These are phyloP conservation scores for Serpula lacrymans DNA, from an alignment of 768 basidiomycete species.

Conservation along the genomic window DNA sequence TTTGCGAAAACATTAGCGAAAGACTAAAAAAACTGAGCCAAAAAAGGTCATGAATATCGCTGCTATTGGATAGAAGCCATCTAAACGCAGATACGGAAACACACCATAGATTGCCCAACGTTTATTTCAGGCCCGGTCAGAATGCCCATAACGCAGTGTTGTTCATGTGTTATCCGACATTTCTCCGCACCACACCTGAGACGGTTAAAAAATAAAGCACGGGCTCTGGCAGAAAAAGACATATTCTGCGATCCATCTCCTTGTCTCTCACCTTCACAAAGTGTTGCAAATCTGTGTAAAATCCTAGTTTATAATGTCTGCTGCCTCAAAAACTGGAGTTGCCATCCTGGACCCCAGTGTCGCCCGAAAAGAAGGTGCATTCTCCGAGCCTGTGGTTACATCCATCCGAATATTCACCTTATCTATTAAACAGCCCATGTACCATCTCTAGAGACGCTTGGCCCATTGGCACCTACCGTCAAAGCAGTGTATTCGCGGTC, in stretches of 20 bases:
- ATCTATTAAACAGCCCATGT: conserved; percentile 56
- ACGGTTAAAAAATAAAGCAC: not conserved
- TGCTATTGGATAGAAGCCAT: not conserved
- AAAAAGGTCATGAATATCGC: not conserved
- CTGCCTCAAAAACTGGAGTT: conserved; percentile 41
- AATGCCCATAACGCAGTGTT: not conserved
- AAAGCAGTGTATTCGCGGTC: conserved; percentile 84
- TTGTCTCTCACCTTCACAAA: not conserved
- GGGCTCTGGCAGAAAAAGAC: too few species aligned
- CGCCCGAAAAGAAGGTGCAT: conserved; percentile 72
- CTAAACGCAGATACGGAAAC: not conserved
- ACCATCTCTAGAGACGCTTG: conserved; percentile 63
- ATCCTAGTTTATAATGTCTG: conserved; percentile 32
- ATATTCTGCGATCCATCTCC: not conserved
- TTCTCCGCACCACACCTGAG: conserved; percentile 2
- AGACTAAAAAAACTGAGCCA: not conserved
- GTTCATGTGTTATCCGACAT: conserved; percentile 4
- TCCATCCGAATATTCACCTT: conserved; percentile 19
- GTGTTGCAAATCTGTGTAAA: conserved; percentile 7
- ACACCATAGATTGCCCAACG: not conserved
- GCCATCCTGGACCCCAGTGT: conserved; percentile 83
- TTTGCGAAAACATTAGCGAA: too few species aligned
- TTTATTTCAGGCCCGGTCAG: conserved; percentile 1
- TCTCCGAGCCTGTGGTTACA: conserved; percentile 18
- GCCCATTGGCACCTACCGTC: conserved; percentile 41